phyloP scores from a whole-genome alignment of 352 stramenopile genomes.

The Thraustochytrium striatum region DNA sequence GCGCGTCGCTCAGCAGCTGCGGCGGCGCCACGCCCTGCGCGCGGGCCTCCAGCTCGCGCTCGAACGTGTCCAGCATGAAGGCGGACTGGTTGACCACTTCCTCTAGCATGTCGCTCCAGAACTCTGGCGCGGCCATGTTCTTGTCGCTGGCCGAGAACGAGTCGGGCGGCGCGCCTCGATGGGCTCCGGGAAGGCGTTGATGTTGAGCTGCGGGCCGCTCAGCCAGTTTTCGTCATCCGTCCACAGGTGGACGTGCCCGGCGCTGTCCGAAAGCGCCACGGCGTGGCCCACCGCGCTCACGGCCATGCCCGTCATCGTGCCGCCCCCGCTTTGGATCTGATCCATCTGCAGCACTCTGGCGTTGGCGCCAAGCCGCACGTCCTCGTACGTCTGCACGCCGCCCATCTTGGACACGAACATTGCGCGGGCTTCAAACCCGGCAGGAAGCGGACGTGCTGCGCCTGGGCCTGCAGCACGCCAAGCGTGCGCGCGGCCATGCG shows the following conservation, averaged over 20 bases:
- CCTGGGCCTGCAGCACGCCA: conserved; percentile 3
- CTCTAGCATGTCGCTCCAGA: conserved; percentile 11
- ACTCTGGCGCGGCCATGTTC: conserved; percentile 14
- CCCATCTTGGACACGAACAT: conserved; percentile 17
- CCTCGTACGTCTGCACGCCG: background rate
- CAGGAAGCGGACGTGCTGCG: conserved; percentile 17
- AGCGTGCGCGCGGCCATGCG: conserved; percentile 12
- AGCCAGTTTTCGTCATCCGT: conserved; percentile 33
- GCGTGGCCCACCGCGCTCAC: conserved; percentile 15
- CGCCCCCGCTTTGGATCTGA: conserved; percentile 10
- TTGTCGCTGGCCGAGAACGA: conserved; percentile 29
- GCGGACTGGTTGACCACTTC: conserved; percentile 21
- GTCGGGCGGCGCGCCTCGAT: background rate
- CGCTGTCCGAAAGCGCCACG: conserved; percentile 8
- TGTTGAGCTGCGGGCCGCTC: background rate
- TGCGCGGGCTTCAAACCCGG: background rate
- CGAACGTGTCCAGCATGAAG: conserved; percentile 14
- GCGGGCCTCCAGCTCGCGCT: background rate
- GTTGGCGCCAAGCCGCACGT: background rate
- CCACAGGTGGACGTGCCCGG: conserved; percentile 20
- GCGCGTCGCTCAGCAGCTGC: conserved; percentile 4
- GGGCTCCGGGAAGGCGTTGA: conserved; percentile 14
- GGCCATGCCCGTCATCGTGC: conserved; percentile 8
- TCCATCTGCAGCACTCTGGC: conserved; percentile 30
- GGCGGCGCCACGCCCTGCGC: background rate